A percentile compares a stretch with the other conserved stretches of the same genome.
Evolutionary conservation across 768 basidiomycete genomes (phyloP).

Genomic region (Boletus vermiculosoides): DNA sequence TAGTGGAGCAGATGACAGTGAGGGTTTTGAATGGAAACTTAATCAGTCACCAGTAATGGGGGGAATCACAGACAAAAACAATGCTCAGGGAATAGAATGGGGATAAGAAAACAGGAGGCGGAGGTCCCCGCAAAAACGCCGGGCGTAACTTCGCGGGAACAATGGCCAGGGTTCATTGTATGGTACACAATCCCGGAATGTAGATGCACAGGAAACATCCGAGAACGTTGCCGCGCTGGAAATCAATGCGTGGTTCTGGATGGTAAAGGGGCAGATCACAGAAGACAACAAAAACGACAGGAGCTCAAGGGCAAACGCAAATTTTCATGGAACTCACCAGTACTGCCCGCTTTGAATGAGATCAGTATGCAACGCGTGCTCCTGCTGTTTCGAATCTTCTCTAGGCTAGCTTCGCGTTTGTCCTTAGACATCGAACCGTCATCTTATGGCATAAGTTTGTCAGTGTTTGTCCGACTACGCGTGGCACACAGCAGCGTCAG

Average conservation of each 20-base stretch:
- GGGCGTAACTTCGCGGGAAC: conserved; percentile 1
- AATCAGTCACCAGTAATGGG: conserved; percentile 14
- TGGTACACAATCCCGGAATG: not conserved
- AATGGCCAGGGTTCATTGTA: too few species aligned
- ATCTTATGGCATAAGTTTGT: conserved; percentile 47
- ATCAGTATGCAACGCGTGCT: conserved; percentile 79
- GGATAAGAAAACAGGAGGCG: not conserved
- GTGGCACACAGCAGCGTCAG: not conserved
- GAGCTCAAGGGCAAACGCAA: not conserved
- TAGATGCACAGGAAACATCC: not conserved
- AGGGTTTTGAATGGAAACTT: conserved; percentile 1
- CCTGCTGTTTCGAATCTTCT: conserved; percentile 63
- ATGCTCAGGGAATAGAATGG: not conserved
- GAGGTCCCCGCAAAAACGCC: not conserved
- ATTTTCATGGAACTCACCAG: conserved; percentile 49
- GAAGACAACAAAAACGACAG: not conserved
- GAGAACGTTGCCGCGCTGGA: not conserved
- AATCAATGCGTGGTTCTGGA: not conserved
- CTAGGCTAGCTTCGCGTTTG: conserved; percentile 72
- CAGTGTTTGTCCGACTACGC: not conserved
- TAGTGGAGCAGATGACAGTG: not conserved
- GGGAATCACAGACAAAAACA: not conserved
- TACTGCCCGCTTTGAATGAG: conserved; percentile 94
- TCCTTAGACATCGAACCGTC: conserved; percentile 83
- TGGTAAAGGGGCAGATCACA: not conserved